Evolutionary conservation across 768 basidiomycete species (phyloP).

Genomic region (Leccinum disarticulatum): DNA sequence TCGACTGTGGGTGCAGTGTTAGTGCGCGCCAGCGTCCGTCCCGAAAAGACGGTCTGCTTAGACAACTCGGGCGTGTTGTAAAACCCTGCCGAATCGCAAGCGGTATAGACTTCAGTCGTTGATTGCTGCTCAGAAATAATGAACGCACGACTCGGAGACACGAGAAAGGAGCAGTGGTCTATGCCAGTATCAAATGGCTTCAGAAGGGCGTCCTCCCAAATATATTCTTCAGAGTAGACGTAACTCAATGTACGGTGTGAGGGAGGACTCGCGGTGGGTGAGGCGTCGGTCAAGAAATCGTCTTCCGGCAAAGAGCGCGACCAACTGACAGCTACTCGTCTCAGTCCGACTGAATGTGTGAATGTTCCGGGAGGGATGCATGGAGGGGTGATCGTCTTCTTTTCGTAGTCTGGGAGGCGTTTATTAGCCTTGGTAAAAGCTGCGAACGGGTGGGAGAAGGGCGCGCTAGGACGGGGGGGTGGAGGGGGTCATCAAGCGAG

Average conservation of each 20-base stretch:
- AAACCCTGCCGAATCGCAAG: constrained; percentile 40
- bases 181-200: constrained; percentile 46
- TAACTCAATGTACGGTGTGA: constrained; percentile 18
- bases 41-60: no score
- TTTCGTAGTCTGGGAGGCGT: constrained; percentile 46
- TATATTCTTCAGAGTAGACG: constrained; percentile 32
- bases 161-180: constrained; percentile 26
- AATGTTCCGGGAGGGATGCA: constrained; percentile 24
- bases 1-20: no score
- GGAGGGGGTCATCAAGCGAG: constrained; percentile 32
- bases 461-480: no score
- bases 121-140: constrained; percentile 31
- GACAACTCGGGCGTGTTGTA: no score
- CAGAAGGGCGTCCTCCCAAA: constrained; percentile 51
- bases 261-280: constrained; percentile 11
- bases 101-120: constrained; percentile 49
- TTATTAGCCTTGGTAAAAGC: constrained; percentile 52
- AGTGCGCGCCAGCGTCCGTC: no score
- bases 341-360: constrained; percentile 15
- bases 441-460: constrained; percentile 51
- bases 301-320: constrained; percentile 28
- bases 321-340: constrained; percentile 8
- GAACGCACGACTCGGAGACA: constrained; percentile 12
- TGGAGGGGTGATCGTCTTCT: constrained; percentile 26
- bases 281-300: constrained; percentile 17